Evolutionary conservation across 2,329 filamentous ascomycete genomes (phyloP).

Genomic region (Chrysoporthe deuterocubensis): DNA sequence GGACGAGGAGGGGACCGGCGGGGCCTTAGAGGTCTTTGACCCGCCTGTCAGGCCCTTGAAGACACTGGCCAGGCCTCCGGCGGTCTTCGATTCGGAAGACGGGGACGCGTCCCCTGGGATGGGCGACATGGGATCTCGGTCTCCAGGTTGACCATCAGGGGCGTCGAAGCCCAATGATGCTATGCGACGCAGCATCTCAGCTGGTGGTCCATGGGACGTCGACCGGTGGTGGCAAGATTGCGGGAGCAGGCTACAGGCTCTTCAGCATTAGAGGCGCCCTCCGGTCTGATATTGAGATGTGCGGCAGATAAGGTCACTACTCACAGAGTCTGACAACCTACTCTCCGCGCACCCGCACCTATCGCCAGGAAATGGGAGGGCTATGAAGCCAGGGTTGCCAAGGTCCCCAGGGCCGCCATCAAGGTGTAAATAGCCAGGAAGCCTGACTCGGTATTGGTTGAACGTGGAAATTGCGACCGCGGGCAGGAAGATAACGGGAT

Average conservation of each 20-base stretch:
- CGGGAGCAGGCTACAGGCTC: slow-evolving; percentile 15
- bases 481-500: slow-evolving; percentile 4
- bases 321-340: neutral
- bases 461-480: slow-evolving; percentile 7
- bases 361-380: slow-evolving; percentile 9
- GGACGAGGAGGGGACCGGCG: slow-evolving; percentile 47
- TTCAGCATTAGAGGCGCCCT: slow-evolving; percentile 20
- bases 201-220: slow-evolving; percentile 29
- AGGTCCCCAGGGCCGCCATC: slow-evolving; percentile 26
- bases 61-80: slow-evolving; percentile 64
- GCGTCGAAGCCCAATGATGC: slow-evolving; percentile 48
- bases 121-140: slow-evolving; percentile 61
- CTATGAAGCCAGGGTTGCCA: slow-evolving; percentile 23
- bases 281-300: slow-evolving; percentile 4
- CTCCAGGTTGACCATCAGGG: slow-evolving; percentile 41
- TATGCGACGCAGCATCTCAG: slow-evolving; percentile 50
- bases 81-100: slow-evolving; percentile 58
- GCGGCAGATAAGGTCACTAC: neutral
- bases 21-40: slow-evolving; percentile 57
- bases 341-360: slow-evolving; percentile 8
- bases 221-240: slow-evolving; percentile 5
- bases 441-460: neutral
- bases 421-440: slow-evolving; percentile 17
- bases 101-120: slow-evolving; percentile 57
- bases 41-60: slow-evolving; percentile 63